Conservation (phyloP, 495 filamentous ascomycete species). For the Trichoderma asperelloides region DNA sequence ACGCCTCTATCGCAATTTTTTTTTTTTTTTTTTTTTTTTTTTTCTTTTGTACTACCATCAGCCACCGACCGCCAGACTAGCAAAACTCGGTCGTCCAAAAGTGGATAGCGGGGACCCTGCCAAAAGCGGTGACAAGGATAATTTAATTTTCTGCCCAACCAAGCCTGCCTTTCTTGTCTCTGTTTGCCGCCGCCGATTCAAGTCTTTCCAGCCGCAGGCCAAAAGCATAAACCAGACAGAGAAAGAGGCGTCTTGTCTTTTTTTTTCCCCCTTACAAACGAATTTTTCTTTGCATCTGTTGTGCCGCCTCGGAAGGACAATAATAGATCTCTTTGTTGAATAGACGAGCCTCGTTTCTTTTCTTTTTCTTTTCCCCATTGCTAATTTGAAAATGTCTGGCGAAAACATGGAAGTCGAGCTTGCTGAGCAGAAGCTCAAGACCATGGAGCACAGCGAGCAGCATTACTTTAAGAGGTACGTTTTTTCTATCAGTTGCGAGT, state of each 20-base stretch:
- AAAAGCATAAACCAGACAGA: background rate
- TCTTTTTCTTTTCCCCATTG: background rate
- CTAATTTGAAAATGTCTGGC: constrained; percentile 25
- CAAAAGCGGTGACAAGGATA: constrained; percentile 4
- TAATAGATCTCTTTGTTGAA: background rate
- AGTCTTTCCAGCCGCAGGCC: background rate
- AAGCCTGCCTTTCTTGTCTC: background rate
- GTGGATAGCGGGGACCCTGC: background rate
- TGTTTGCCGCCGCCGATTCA: background rate
- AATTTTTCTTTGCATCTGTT: background rate
- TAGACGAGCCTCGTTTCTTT: background rate
- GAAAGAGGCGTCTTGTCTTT: background rate
- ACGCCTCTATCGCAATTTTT: too few relatives aligned
- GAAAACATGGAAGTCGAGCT: constrained; percentile 38
- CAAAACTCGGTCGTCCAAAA: background rate
- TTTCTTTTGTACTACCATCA: background rate
- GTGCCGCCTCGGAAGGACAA: background rate
- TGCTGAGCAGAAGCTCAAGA: constrained; percentile 44
- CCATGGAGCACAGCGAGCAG: constrained; percentile 79
- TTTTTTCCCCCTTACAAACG: background rate
- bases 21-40: background rate
- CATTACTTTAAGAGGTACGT: constrained; percentile 94
- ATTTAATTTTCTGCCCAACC: constrained; percentile 5
- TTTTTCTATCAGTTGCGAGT: background rate
- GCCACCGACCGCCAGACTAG: background rate